Evolutionary conservation across 176 grass and related monocot genomes (phyloP).

Genomic region (Otatea glauca): DNA sequence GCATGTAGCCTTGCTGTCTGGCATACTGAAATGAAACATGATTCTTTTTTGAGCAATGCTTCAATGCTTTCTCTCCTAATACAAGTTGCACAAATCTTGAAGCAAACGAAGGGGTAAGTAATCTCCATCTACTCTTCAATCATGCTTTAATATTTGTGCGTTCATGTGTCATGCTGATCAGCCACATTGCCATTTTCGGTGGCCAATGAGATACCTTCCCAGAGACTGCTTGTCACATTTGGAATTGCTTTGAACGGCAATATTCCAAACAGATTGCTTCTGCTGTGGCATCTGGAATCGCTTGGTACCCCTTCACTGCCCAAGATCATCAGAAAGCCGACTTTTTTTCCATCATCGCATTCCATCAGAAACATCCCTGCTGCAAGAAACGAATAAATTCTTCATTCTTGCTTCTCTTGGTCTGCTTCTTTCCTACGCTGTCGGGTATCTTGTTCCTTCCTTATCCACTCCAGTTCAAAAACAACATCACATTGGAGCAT

Average conservation of each 20-base stretch:
- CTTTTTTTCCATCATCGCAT: background rate
- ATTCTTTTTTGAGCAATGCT: too few relatives aligned
- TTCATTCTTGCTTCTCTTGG: background rate
- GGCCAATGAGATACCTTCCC: background rate
- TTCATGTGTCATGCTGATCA: background rate
- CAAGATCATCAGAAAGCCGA: background rate
- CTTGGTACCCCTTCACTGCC: background rate
- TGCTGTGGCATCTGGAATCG: background rate
- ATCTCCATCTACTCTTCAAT: too few relatives aligned
- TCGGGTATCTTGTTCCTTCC: constrained; percentile 4
- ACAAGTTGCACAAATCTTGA: too few relatives aligned
- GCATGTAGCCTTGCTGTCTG: background rate
- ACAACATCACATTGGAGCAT: background rate
- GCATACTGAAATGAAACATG: background rate
- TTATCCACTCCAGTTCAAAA: constrained; percentile 11
- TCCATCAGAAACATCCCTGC: constrained; percentile 20
- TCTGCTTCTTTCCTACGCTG: constrained; percentile 30
- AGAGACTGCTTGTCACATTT: background rate
- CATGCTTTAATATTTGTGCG: too few relatives aligned
- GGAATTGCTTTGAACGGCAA: background rate
- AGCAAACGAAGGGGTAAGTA: too few relatives aligned
- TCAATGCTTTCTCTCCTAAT: too few relatives aligned
- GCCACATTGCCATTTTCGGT: constrained; percentile 14
- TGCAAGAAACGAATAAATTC: constrained; percentile 53
- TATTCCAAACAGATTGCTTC: constrained; percentile 10